phyloP scores from a whole-genome alignment of 345 rosid species.

The Carallia brachiata region DNA sequence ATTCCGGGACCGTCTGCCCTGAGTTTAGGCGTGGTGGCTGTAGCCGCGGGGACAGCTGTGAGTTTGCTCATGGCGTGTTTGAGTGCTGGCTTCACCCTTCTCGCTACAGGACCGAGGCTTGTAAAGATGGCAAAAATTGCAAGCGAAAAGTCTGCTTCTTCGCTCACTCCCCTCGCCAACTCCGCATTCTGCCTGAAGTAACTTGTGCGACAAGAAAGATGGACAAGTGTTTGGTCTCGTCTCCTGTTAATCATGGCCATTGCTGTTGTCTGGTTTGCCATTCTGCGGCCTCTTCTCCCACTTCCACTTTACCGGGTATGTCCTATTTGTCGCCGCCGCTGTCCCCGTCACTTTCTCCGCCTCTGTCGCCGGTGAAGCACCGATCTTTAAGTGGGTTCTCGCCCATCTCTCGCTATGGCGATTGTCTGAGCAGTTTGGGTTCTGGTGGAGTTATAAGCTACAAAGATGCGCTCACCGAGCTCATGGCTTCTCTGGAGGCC shows the following conservation, averaged over 20 bases:
- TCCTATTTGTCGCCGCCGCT: conserved; percentile 52
- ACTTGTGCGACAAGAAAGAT: not conserved
- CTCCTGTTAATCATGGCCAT: conserved; percentile 9
- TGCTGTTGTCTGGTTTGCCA: conserved; percentile 63
- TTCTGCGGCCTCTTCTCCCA: conserved; percentile 53
- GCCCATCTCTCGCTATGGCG: conserved; percentile 29
- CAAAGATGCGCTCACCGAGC: conserved; percentile 52
- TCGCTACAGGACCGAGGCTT: conserved; percentile 10
- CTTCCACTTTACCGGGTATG: conserved; percentile 64
- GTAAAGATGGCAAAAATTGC: conserved; percentile 14
- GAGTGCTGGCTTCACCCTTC: conserved; percentile 27
- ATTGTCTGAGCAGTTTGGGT: conserved; percentile 33
- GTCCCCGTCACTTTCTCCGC: conserved; percentile 54
- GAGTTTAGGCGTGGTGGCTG: conserved; percentile 45
- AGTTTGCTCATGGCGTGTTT: conserved; percentile 18
- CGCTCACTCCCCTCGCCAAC: conserved; percentile 8
- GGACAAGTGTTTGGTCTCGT: not conserved
- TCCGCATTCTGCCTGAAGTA: conserved; percentile 15
- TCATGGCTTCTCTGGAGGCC: conserved; percentile 53
- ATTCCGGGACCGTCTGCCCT: conserved; percentile 60
- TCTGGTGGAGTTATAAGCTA: conserved; percentile 31
- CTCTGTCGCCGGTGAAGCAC: conserved; percentile 66
- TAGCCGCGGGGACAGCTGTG: conserved; percentile 9
- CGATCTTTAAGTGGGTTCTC: conserved; percentile 28
- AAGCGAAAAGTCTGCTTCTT: conserved; percentile 19